Evolutionary conservation across 225 moss, liverwort and hornwort genomes (phyloP).

Genomic region (Straminergon stramineum): DNA sequence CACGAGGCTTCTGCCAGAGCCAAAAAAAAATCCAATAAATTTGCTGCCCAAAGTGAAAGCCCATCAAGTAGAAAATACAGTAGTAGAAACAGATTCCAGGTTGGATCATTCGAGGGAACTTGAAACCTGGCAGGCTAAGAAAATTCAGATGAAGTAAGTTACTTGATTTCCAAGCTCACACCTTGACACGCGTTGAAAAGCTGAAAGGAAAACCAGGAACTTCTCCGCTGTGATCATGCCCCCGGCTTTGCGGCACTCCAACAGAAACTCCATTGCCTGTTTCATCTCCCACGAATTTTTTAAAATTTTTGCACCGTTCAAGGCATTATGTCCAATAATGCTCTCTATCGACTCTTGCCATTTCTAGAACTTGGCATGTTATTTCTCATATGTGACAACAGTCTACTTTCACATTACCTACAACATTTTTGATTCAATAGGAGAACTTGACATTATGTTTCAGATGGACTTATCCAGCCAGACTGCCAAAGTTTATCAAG

Average conservation of each 20-base stretch:
- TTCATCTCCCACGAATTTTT: background rate
- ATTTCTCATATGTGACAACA: background rate
- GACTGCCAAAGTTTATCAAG: background rate
- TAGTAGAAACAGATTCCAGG: background rate
- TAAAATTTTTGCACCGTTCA: background rate
- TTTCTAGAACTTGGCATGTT: background rate
- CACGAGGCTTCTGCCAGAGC: slow-evolving; percentile 50
- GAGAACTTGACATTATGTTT: background rate
- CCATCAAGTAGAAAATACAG: background rate
- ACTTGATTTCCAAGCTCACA: background rate
- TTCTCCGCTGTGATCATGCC: slow-evolving; percentile 41
- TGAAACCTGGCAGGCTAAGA: background rate
- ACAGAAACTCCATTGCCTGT: slow-evolving; percentile 83
- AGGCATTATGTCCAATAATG: background rate
- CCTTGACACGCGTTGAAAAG: slow-evolving; percentile 76
- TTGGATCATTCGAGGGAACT: background rate
- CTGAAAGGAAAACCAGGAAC: slow-evolving; percentile 48
- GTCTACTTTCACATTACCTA: background rate
- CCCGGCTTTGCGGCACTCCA: slow-evolving; percentile 46
- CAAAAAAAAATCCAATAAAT: background rate
- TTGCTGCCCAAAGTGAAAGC: too few relatives aligned
- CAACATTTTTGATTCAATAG: background rate
- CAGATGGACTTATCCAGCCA: background rate
- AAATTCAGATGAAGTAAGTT: background rate
- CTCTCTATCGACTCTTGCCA: background rate